Percentiles rank a stretch among this genome's conserved stretches.
These are phyloP conservation scores for Aspergillus ruber DNA, from an alignment of 2,329 filamentous ascomycete species.

Conservation along the genomic window DNA sequence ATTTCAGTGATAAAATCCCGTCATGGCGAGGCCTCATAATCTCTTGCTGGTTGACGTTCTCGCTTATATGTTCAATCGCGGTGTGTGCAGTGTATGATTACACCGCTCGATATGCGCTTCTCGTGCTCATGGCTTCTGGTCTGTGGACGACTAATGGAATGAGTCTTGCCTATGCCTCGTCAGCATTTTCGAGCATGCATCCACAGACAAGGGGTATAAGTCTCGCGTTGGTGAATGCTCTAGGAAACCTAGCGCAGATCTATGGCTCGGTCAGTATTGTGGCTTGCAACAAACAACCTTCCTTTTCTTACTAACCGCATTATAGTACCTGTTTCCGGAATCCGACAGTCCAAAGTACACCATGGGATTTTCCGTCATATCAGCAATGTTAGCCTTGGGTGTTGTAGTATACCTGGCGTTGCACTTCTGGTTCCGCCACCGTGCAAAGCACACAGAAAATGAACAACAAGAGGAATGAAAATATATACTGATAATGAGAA, in stretches of 20 bases:
- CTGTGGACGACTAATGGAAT: slow-evolving; percentile 50
- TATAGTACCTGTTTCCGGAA: slow-evolving; percentile 45
- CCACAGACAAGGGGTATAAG: slow-evolving; percentile 48
- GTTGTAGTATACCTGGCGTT: slow-evolving; percentile 20
- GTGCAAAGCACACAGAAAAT: neutral
- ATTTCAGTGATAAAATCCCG: slow-evolving; percentile 44
- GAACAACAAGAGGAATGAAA: too few species aligned
- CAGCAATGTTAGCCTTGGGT: slow-evolving; percentile 26
- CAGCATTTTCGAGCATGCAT: slow-evolving; percentile 46
- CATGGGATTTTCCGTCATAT: slow-evolving; percentile 37
- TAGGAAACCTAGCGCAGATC: slow-evolving; percentile 51
- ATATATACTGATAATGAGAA: neutral
- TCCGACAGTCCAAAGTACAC: slow-evolving; percentile 46
- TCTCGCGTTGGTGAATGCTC: slow-evolving; percentile 48
- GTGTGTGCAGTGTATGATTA: slow-evolving; percentile 45
- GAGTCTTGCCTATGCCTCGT: slow-evolving; percentile 47
- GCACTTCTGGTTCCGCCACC: slow-evolving; percentile 20
- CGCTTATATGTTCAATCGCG: slow-evolving; percentile 34
- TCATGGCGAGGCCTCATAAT: slow-evolving; percentile 45
- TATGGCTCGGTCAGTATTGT: slow-evolving; percentile 37
- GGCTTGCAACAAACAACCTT: neutral
- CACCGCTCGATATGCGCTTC: slow-evolving; percentile 48
- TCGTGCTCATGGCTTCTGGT: slow-evolving; percentile 52
- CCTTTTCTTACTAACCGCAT: slow-evolving; percentile 9
- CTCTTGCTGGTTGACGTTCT: slow-evolving; percentile 41